phyloP scores from a whole-genome alignment of 176 grass and related monocot genomes.

The Dactylis glomerata region DNA sequence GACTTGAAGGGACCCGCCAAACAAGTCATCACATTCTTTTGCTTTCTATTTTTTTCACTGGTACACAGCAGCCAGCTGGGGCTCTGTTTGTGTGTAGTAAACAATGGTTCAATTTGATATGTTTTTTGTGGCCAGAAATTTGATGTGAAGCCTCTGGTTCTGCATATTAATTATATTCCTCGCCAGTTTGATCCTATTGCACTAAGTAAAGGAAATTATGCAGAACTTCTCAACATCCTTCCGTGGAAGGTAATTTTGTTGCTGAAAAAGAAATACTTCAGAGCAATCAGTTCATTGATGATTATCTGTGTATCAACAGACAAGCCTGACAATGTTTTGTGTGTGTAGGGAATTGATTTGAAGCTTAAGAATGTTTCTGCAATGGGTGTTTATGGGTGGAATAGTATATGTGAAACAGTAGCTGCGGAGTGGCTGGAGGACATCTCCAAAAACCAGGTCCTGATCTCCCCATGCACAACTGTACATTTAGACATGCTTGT shows the following conservation, averaged over 20 bases:
- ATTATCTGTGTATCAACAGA: not conserved
- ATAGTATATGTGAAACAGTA: constrained; percentile 82
- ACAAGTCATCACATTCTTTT: not conserved
- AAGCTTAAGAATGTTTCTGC: constrained; percentile 94
- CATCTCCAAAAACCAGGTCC: constrained; percentile 96
- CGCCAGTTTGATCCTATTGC: constrained; percentile 84
- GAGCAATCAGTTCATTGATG: not conserved
- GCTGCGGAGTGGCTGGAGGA: constrained; percentile 93
- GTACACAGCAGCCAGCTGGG: not conserved
- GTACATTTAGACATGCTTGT: constrained; percentile 15
- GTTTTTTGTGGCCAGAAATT: constrained; percentile 71
- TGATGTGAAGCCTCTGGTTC: constrained; percentile 70
- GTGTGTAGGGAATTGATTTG: constrained; percentile 85
- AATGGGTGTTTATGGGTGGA: constrained; percentile 92
- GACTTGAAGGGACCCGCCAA: not conserved
- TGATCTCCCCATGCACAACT: constrained; percentile 16
- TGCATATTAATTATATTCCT: constrained; percentile 93
- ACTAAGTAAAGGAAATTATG: constrained; percentile 91
- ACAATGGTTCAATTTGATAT: constrained; percentile 21
- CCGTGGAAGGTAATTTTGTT: constrained; percentile 80
- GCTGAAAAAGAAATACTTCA: not conserved
- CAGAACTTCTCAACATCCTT: constrained; percentile 96
- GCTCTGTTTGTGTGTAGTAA: constrained; percentile 13
- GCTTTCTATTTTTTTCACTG: not conserved
- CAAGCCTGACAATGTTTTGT: constrained; percentile 4